A percentile compares a stretch with the other conserved stretches of the same genome.
These are phyloP conservation scores for Uronychia setigera DNA, from an alignment of 73 alveolate genomes.

Conservation along the genomic window DNA sequence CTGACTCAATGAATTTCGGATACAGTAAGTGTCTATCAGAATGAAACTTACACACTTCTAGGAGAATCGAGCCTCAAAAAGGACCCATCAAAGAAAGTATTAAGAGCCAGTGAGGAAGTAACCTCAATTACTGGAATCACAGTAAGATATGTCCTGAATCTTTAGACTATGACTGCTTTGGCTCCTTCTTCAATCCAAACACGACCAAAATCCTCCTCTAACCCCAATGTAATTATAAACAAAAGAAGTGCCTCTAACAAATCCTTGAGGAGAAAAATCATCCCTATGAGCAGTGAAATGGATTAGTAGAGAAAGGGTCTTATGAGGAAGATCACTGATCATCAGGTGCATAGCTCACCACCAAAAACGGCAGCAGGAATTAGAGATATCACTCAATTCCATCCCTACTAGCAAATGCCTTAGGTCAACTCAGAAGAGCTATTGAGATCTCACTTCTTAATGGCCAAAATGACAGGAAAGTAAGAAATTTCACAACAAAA, in stretches of 20 bases:
- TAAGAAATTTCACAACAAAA: not conserved
- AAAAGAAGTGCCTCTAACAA: not conserved
- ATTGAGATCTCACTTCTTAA: constrained; percentile 32
- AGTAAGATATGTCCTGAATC: not conserved
- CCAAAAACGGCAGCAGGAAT: not conserved
- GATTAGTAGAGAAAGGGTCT: not conserved
- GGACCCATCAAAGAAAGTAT: constrained; percentile 61
- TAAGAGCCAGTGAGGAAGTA: constrained; percentile 56
- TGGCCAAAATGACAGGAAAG: constrained; percentile 37
- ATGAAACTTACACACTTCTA: not conserved
- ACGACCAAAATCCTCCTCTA: not conserved
- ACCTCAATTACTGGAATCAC: constrained; percentile 61
- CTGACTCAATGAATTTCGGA: constrained; percentile 55
- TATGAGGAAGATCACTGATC: not conserved
- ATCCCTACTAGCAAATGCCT: not conserved
- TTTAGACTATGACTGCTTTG: constrained; percentile 55
- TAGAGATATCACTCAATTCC: not conserved
- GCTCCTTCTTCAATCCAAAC: constrained; percentile 27
- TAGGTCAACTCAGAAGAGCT: constrained; percentile 25
- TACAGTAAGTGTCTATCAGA: constrained; percentile 2
- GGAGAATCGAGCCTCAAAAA: not conserved
- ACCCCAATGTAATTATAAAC: not conserved
- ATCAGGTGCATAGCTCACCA: not conserved
- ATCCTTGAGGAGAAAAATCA: not conserved
- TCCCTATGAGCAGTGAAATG: not conserved